Evolutionary conservation across 306 rosid genomes (phyloP), one percentile per base, ranked within the genome.

Genomic region (Malus asiatica): DNA sequence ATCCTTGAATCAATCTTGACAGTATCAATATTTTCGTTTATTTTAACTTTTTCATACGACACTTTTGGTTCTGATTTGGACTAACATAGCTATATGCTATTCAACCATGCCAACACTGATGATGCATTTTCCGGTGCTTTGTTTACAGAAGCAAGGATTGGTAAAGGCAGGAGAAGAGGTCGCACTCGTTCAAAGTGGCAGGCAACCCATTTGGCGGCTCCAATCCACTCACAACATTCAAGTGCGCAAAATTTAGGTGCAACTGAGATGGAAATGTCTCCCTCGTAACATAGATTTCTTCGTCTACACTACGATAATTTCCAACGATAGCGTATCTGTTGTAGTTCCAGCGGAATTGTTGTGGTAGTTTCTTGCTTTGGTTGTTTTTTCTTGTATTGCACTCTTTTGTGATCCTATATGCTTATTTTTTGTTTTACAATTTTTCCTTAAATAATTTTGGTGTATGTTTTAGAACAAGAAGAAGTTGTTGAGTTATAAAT

Each of bases 141-240:
- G 27, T 69, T 6, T 79, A 80, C 92, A 92, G 99, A 83, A 85
- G 30, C 97, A 92, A 84, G 99, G 99, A 74, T 86, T 95, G 97
- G 93, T 95, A 75, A 95, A 87, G 89, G 87, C 82, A 60, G 99
- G 99, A 77, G 99, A 95, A 84, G 99, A 95, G 82, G 93, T 95
- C 20, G 99, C 99, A 65, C 91, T 95, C 58, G 86, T 92, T 78
- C 99, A 95, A 80, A 95, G 99, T 82, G 99, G 99, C 23, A 88
- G 96, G 72, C 97, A 95, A 86, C 99, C 97, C 38, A 95, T 95
- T 73, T 95, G 99, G 99, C 92, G 99, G 90, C 85, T 88, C 87
- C 97, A 93, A 67, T 92, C 99, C 71, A 95, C 97, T 58, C 99
- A 95, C 87, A 92, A 95, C 52, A 95, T 95, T 65, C 99, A 95